Conservation (phyloP, 768 basidiomycete species). For the Agaricus subrufescens region DNA sequence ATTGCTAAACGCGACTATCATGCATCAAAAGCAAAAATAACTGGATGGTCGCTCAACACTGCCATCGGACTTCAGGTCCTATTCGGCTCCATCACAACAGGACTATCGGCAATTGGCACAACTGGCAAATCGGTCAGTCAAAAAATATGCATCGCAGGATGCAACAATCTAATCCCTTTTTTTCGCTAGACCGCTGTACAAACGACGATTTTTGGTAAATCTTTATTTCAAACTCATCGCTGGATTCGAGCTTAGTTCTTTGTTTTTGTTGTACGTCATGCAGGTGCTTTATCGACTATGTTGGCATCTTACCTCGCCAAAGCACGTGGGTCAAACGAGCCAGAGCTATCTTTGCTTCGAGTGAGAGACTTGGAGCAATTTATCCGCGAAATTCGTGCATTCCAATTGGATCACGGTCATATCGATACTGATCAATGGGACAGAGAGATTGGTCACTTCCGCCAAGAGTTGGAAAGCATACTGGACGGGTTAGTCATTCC, state of each 20-base stretch:
- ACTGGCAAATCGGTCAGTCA: conserved; percentile 33
- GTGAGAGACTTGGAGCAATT: conserved; percentile 63
- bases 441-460: conserved; percentile 19
- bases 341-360: conserved; percentile 53
- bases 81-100: conserved; percentile 65
- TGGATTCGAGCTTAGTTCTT: background rate
- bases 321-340: conserved; percentile 64
- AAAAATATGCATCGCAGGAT: background rate
- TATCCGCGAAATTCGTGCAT: conserved; percentile 56
- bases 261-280: background rate
- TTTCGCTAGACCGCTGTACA: conserved; percentile 27
- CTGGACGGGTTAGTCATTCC: background rate
- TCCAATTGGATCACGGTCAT: conserved; percentile 54
- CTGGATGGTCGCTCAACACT: conserved; percentile 32
- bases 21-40: conserved; percentile 38
- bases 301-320: conserved; percentile 72
- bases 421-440: conserved; percentile 29
- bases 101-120: conserved; percentile 44
- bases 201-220: conserved; percentile 33
- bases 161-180: background rate
- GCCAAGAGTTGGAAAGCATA: conserved; percentile 23
- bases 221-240: background rate
- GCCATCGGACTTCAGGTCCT: conserved; percentile 63
- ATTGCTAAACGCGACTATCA: conserved; percentile 39
- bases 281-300: conserved; percentile 61